phyloP scores from a whole-genome alignment of 768 basidiomycete genomes.

The Botryobasidium botryosum region DNA sequence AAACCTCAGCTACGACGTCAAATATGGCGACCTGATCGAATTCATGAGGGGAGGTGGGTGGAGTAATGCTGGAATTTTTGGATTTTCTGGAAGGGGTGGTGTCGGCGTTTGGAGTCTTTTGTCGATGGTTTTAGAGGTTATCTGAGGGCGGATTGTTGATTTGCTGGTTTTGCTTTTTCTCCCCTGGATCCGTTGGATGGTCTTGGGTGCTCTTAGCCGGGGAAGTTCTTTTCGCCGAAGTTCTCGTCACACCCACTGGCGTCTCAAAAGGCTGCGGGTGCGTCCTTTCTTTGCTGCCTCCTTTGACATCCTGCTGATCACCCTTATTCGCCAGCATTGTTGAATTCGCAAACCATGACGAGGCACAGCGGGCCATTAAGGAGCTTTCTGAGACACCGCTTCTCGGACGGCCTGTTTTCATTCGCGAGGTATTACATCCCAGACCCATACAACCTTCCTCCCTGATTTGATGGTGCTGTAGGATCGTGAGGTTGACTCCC shows the following conservation, averaged over 20 bases:
- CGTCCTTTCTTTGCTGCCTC: constrained; percentile 22
- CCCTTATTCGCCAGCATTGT: constrained; percentile 49
- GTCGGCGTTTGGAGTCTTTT: neutral
- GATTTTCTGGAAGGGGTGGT: neutral
- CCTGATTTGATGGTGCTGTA: constrained; percentile 19
- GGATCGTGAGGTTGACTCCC: constrained; percentile 94
- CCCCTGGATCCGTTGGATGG: constrained; percentile 36
- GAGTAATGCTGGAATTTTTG: neutral
- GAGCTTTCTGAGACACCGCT: constrained; percentile 80
- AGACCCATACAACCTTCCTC: neutral
- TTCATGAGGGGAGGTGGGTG: constrained; percentile 74
- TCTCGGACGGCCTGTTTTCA: constrained; percentile 89
- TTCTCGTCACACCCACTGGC: constrained; percentile 89
- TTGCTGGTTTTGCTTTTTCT: constrained; percentile 10
- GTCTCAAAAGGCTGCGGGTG: constrained; percentile 99
- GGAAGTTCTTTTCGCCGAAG: constrained; percentile 99
- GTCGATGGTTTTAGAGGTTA: neutral
- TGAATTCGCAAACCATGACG: constrained; percentile 81
- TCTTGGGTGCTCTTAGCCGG: too few relatives aligned
- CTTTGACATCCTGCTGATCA: constrained; percentile 12
- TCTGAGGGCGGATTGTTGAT: constrained; percentile 5
- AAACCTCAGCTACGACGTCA: constrained; percentile 97
- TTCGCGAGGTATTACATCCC: constrained; percentile 66
- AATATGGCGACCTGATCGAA: constrained; percentile 97
- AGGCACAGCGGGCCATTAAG: constrained; percentile 73